Percentiles rank a stretch among this genome's conserved stretches.
These are phyloP conservation scores for Fusarium sp. DNA, from an alignment of 2,329 filamentous ascomycete species.

Conservation along the genomic window DNA sequence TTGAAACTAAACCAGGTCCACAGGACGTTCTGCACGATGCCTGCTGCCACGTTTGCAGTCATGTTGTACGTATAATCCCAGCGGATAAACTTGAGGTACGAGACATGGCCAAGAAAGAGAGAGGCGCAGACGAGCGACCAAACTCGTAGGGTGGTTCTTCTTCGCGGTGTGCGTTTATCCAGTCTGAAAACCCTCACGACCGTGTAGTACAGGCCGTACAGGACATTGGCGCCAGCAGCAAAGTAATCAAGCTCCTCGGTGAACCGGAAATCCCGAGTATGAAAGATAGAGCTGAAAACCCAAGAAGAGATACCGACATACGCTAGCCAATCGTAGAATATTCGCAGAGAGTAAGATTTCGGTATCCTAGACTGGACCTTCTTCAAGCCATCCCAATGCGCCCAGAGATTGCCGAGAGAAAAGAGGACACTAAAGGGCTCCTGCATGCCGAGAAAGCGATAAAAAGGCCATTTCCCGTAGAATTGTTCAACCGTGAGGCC, in stretches of 20 bases:
- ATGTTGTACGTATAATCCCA: constrained; percentile 99
- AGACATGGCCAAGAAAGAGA: constrained; percentile 80
- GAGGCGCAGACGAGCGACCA: constrained; percentile 80
- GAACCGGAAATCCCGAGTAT: constrained; percentile 82
- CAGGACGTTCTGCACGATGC: constrained; percentile 80
- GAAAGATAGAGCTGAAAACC: constrained; percentile 90
- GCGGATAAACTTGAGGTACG: constrained; percentile 82
- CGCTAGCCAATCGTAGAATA: constrained; percentile 83
- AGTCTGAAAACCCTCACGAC: constrained; percentile 84
- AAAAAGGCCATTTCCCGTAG: constrained; percentile 99
- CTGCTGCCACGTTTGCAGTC: constrained; percentile 88
- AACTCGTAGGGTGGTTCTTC: constrained; percentile 65
- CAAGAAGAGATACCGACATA: constrained; percentile 85
- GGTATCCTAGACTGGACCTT: constrained; percentile 78
- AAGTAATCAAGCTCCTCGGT: constrained; percentile 99
- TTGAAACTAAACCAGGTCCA: constrained; percentile 87
- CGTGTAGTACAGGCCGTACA: constrained; percentile 91
- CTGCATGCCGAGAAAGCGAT: constrained; percentile 89
- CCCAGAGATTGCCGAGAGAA: constrained; percentile 88
- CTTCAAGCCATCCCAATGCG: constrained; percentile 80
- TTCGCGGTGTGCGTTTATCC: constrained; percentile 63
- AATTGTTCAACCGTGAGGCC: constrained; percentile 83
- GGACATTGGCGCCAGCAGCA: constrained; percentile 85
- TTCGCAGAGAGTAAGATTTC: constrained; percentile 75
- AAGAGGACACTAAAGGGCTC: constrained; percentile 95